Evolutionary conservation across 169 alveolate species (phyloP).

Genomic region (Plasmodium inui): DNA sequence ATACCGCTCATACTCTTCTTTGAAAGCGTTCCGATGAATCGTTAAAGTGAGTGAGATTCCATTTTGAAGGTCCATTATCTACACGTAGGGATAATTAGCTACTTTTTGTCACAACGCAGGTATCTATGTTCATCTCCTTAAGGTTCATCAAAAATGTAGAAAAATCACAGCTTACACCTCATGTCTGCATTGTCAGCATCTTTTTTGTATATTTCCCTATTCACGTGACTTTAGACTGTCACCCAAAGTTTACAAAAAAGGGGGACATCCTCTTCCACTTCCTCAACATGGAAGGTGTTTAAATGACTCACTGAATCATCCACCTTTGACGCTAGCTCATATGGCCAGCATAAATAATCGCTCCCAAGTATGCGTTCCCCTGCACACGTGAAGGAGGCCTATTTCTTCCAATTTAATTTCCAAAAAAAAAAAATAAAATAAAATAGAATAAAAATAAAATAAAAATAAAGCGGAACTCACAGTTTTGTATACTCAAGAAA

Average conservation of each 20-base stretch:
- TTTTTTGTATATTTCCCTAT: neutral
- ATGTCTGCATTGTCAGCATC: neutral
- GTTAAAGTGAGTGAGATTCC: neutral
- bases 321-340: neutral
- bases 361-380: neutral
- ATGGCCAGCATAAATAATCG: neutral
- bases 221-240: neutral
- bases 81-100: neutral
- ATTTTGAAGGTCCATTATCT: neutral
- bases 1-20: neutral
- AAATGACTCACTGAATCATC: neutral
- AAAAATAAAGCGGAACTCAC: neutral
- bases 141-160: neutral
- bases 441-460: neutral
- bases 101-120: neutral
- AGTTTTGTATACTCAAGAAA: neutral
- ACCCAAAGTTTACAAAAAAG: neutral
- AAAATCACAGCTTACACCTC: neutral
- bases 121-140: neutral
- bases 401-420: neutral
- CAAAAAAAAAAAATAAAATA: neutral
- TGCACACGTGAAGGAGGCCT: neutral
- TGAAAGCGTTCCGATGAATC: neutral
- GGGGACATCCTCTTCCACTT: neutral
- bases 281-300: neutral